Evolutionary conservation across 2,329 filamentous ascomycete genomes (phyloP).

Genomic region (Cercospora sesami): DNA sequence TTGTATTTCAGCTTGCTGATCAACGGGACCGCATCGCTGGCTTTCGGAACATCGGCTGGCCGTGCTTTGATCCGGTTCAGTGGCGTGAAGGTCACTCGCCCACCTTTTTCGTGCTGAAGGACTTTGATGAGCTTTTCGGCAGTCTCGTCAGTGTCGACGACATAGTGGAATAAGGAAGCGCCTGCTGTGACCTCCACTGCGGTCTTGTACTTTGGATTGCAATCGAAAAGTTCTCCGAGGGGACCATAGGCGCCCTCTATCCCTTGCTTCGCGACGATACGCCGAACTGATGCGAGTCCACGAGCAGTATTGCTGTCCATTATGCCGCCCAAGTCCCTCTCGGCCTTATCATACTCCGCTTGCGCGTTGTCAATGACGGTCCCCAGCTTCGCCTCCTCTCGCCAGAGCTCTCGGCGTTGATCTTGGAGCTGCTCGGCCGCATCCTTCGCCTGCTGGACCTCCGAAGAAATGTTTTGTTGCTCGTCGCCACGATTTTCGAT

Average conservation of each 20-base stretch:
- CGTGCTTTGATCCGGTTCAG: slow-evolving; percentile 75
- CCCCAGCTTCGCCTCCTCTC: slow-evolving; percentile 85
- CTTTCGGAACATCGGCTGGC: slow-evolving; percentile 74
- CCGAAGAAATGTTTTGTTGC: slow-evolving; percentile 69
- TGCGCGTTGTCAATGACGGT: slow-evolving; percentile 74
- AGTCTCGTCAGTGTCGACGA: slow-evolving; percentile 88
- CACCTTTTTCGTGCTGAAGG: slow-evolving; percentile 75
- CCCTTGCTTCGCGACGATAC: slow-evolving; percentile 74
- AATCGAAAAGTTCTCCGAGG: slow-evolving; percentile 82
- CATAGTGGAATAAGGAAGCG: slow-evolving; percentile 89
- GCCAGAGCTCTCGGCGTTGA: slow-evolving; percentile 80
- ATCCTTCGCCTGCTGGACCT: slow-evolving; percentile 76
- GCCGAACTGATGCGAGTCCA: slow-evolving; percentile 81
- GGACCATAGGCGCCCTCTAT: slow-evolving; percentile 89
- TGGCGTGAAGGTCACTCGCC: slow-evolving; percentile 92
- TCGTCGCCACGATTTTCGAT: slow-evolving; percentile 78
- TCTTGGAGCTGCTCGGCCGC: slow-evolving; percentile 77
- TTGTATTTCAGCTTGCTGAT: slow-evolving; percentile 83
- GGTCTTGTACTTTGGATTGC: slow-evolving; percentile 14
- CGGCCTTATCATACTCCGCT: slow-evolving; percentile 73
- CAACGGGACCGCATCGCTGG: slow-evolving; percentile 83
- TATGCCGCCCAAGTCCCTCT: slow-evolving; percentile 74
- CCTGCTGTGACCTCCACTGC: slow-evolving; percentile 65
- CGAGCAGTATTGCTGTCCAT: slow-evolving; percentile 88
- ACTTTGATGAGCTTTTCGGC: slow-evolving; percentile 78